A percentile compares a stretch with the other conserved stretches of the same genome.
Evolutionary conservation across 768 basidiomycete species (phyloP).

Genomic region (Lactarius psammicola): DNA sequence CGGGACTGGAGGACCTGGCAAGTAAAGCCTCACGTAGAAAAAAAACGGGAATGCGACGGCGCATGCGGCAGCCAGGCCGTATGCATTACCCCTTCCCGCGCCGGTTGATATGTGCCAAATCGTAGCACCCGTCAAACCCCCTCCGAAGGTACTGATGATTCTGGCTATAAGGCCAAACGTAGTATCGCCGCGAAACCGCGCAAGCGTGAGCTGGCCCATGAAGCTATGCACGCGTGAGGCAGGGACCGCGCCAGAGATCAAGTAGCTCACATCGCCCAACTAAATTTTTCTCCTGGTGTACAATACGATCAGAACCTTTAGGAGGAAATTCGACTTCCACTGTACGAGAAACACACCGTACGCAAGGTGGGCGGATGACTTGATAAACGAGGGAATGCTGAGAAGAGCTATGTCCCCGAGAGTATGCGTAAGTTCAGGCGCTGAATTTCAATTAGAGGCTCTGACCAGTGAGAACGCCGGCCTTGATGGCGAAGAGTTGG

Average conservation of each 20-base stretch:
- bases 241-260: constrained; percentile 1
- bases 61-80: constrained; percentile 66
- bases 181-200: constrained; percentile 75
- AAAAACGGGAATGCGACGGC: constrained; percentile 72
- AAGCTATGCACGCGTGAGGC: constrained; percentile 41
- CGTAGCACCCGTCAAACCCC: constrained; percentile 57
- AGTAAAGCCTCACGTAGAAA: constrained; percentile 69
- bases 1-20: constrained; percentile 70
- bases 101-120: constrained; percentile 80
- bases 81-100: constrained; percentile 56
- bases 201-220: constrained; percentile 71
- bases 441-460: background rate
- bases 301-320: constrained; percentile 15
- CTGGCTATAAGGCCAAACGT: constrained; percentile 62
- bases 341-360: constrained; percentile 45
- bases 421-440: constrained; percentile 3
- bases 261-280: constrained; percentile 66
- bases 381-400: constrained; percentile 57
- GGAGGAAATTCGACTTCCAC: background rate
- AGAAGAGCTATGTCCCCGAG: constrained; percentile 46
- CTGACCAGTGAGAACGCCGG: constrained; percentile 58
- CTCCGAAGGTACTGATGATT: constrained; percentile 62
- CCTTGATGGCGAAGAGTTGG: constrained; percentile 67
- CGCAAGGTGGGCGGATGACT: constrained; percentile 53
- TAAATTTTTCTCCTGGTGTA: constrained; percentile 53